Base-by-base conservation (phyloP, 2,329 filamentous ascomycete species). In the Cylindrodendrum hubeiense region DNA sequence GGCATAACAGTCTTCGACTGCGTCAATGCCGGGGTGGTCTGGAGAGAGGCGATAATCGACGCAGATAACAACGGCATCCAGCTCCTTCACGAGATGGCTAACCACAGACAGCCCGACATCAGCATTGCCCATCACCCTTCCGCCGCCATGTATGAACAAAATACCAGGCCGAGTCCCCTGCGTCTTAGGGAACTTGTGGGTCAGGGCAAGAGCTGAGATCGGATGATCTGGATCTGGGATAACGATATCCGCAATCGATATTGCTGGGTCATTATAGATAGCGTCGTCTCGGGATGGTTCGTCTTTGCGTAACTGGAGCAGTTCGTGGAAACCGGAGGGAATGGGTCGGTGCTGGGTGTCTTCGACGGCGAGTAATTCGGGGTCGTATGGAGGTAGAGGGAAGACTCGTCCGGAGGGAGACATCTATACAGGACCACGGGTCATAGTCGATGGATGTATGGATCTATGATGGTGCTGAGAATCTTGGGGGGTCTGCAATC, bases 141-240 rank as follows among this genome's bases (percentile, higher is more conserved):
- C 66, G 0, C 66, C 66, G 0, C 63, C 66, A 12, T 68, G 66
- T 3, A 68, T 24, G 19, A 60, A 60, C 0, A 68, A 8, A 4
- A 68, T 55, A 0, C 63, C 66, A 1, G 63, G 54, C 9, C 53
- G 52, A 13, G 46, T 17, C 12, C 3, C n/a, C 8, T 41, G 22
- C 22, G 24, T 6, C 22, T 13, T 34, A 15, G 33, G 5, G 5
- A 26, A 17, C 52, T 51, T 63, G 13, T 24, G 37, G 19, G 19
- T 54, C 39, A 63, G 12, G 4, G 49, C 17, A 10, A 63, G 59
- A 2, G 54, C 54, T 3, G 47, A n/a, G 2, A 63, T 52, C 0
- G 30, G 39, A 0, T 26, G 30, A n/a, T 46, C 54, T 17, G 34
- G 15, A 2, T 47, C 54, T 5, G 54, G 41, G 1, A 64, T 41